Evolutionary conservation across 1,284 basidiomycete species (phyloP).

Genomic region (Ustilago cynodontis): DNA sequence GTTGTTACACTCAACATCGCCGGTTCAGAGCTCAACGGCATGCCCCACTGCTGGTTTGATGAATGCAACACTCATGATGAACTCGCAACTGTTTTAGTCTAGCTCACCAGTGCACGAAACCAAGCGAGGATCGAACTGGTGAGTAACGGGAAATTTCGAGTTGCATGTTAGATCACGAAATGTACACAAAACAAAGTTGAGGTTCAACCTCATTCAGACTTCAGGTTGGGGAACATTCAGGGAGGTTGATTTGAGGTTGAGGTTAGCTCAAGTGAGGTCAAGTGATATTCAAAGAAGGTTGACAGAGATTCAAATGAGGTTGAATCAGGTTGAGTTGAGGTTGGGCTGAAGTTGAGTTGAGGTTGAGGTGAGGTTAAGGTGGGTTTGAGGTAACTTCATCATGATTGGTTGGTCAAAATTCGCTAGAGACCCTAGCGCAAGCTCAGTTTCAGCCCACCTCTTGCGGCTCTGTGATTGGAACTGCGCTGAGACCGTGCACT

Average conservation of each 20-base stretch:
- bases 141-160: not conserved
- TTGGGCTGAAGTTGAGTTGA: slow-evolving; percentile 1
- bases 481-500: not conserved
- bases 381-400: not conserved
- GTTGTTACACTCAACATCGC: not conserved
- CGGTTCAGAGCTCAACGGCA: not conserved
- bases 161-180: not conserved
- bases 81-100: too few species aligned
- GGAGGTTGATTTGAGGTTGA: not conserved
- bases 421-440: slow-evolving; percentile 14
- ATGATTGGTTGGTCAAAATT: not conserved
- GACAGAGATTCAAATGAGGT: not conserved
- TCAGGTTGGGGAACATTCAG: not conserved
- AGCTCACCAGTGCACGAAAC: too few species aligned
- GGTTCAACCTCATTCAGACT: not conserved
- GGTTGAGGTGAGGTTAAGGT: slow-evolving; percentile 8
- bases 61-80: not conserved
- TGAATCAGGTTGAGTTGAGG: slow-evolving; percentile 5
- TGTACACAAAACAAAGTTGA: not conserved
- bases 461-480: not conserved
- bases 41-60: not conserved
- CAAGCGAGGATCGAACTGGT: too few species aligned
- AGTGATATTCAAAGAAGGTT: too few species aligned
- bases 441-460: slow-evolving; percentile 1
- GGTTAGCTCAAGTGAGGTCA: slow-evolving; percentile 3